Evolutionary conservation across 116 monocot species (phyloP).

Genomic region (Dioscorea cayenensis): DNA sequence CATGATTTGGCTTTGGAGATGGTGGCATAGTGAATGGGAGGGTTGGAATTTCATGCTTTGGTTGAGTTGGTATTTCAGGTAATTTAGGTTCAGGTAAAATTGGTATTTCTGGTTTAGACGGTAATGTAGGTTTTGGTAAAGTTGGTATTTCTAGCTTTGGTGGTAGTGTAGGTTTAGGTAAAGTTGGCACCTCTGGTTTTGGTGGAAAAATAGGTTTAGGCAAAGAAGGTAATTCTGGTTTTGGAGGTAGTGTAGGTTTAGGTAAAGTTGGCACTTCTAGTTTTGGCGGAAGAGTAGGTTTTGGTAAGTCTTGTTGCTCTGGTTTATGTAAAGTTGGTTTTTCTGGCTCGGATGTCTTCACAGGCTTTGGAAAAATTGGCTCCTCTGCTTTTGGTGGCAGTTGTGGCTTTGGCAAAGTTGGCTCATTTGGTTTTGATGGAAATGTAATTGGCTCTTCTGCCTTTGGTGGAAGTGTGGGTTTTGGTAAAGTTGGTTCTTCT

Average conservation of each 20-base stretch:
- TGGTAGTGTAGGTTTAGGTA: too few relatives aligned
- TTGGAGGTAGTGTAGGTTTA: slow-evolving; percentile 3
- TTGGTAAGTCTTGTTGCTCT: background rate
- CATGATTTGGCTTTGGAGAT: too few relatives aligned
- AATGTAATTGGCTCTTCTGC: background rate
- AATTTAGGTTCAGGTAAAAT: background rate
- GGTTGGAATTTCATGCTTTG: too few relatives aligned
- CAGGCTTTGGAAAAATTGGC: background rate
- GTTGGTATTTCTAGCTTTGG: background rate
- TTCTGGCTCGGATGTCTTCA: too few relatives aligned
- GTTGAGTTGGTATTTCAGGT: too few relatives aligned
- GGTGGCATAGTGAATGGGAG: too few relatives aligned
- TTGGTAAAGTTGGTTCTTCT: background rate
- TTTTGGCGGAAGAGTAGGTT: background rate
- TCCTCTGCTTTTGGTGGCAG: background rate
- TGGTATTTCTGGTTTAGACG: background rate
- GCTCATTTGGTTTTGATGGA: background rate
- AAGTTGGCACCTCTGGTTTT: too few relatives aligned
- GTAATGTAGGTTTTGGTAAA: background rate
- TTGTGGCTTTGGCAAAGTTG: background rate
- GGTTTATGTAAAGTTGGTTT: background rate
- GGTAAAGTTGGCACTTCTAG: background rate
- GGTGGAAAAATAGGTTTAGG: background rate
- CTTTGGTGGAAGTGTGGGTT: background rate
- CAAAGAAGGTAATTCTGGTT: background rate